A percentile compares a stretch with the other conserved stretches of the same genome.
Conservation (phyloP, 2,329 filamentous ascomycete species). For the Fusarium foetens region DNA sequence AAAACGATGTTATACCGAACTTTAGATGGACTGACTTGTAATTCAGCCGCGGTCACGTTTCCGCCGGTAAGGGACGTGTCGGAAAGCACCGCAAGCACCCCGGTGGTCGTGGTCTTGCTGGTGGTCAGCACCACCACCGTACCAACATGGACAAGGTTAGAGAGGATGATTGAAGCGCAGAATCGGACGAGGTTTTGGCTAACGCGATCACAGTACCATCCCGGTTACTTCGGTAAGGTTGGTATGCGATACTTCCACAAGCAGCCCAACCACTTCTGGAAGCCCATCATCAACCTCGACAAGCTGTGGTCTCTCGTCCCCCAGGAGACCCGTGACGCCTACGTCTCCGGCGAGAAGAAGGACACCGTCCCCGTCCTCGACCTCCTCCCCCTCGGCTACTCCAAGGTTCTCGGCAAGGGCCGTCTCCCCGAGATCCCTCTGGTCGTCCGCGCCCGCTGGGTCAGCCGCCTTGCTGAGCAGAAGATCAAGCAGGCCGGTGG, state of each 20-base stretch:
- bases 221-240: conserved; percentile 99
- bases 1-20: conserved; percentile 11
- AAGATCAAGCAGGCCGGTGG: conserved; percentile 99
- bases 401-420: conserved; percentile 99
- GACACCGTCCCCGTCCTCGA: conserved; percentile 98
- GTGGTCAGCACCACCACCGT: conserved; percentile 92
- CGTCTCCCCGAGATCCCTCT: conserved; percentile 91
- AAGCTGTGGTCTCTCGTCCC: conserved; percentile 99
- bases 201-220: conserved; percentile 76
- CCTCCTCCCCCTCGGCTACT: conserved; percentile 96
- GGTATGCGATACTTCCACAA: conserved; percentile 98
- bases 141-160: conserved; percentile 78
- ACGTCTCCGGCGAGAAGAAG: conserved; percentile 81
- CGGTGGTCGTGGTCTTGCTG: conserved; percentile 87
- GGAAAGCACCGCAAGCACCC: conserved; percentile 98
- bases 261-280: conserved; percentile 96
- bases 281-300: conserved; percentile 98
- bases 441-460: conserved; percentile 94
- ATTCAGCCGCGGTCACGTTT: conserved; percentile 92
- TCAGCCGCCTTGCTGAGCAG: conserved; percentile 95
- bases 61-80: conserved; percentile 96
- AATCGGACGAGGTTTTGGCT: conserved; percentile 36
- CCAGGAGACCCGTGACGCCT: conserved; percentile 90
- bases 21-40: conserved; percentile 44
- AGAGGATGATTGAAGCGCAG: conserved; percentile 56